Evolutionary conservation across 1,284 basidiomycete genomes (phyloP).

Genomic region (Cerrena zonata): DNA sequence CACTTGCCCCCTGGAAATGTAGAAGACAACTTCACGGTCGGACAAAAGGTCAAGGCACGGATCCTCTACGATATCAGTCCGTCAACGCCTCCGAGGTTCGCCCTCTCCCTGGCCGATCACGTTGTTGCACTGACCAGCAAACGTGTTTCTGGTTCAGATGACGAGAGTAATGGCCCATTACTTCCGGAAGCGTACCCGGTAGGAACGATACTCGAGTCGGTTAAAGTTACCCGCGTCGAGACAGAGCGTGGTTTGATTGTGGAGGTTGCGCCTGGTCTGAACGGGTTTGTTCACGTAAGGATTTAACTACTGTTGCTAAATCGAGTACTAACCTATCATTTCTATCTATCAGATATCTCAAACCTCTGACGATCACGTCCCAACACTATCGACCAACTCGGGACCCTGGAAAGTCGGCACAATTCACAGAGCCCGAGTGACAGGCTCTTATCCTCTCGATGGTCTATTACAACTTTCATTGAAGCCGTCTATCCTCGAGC

Average conservation of each 20-base stretch:
- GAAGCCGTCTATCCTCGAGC: constrained; percentile 77
- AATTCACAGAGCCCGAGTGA: constrained; percentile 82
- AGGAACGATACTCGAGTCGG: constrained; percentile 66
- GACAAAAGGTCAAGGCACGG: constrained; percentile 84
- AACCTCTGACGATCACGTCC: constrained; percentile 84
- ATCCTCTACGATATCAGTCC: constrained; percentile 79
- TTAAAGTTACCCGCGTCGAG: constrained; percentile 72
- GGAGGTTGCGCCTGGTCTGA: constrained; percentile 55
- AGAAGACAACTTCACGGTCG: constrained; percentile 64
- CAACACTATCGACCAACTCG: constrained; percentile 62
- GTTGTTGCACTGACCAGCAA: constrained; percentile 52
- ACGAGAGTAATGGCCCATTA: constrained; percentile 22
- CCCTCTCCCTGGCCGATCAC: constrained; percentile 73
- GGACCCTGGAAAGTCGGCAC: constrained; percentile 79
- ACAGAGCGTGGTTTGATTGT: constrained; percentile 77
- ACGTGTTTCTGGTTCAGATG: constrained; percentile 26
- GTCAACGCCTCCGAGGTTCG: constrained; percentile 71
- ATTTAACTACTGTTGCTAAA: background rate
- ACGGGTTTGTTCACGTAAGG: constrained; percentile 83
- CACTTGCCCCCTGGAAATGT: constrained; percentile 59
- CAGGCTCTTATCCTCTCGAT: constrained; percentile 84
- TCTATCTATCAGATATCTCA: constrained; percentile 83
- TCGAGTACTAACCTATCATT: constrained; percentile 1
- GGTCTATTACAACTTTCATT: constrained; percentile 84
- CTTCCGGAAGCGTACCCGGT: constrained; percentile 63